A percentile compares a stretch with the other conserved stretches of the same genome.
Evolutionary conservation across 139 green algal genomes (phyloP).

Genomic region (Pseudopediastrum boryanum): DNA sequence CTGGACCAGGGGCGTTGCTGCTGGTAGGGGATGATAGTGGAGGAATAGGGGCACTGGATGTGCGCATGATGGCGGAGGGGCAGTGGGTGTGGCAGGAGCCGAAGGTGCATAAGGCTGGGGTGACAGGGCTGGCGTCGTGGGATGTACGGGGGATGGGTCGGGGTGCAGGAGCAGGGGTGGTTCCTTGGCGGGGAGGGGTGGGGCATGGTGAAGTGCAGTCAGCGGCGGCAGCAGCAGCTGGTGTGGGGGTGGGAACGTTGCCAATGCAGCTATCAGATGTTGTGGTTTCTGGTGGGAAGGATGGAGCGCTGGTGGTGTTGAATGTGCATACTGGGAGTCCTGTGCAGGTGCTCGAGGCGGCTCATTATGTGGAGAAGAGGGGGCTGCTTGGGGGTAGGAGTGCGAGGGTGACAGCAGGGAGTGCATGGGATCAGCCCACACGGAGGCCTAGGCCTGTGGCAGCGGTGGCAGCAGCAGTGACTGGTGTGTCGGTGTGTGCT

Average conservation of each 20-base stretch:
- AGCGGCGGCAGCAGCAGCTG: background rate
- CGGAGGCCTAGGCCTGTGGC: background rate
- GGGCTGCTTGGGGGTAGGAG: conserved; percentile 26
- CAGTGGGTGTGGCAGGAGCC: conserved; percentile 24
- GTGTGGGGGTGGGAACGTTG: background rate
- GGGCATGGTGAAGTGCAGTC: background rate
- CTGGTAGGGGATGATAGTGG: conserved; percentile 69
- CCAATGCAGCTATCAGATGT: conserved; percentile 23
- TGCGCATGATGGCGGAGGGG: conserved; percentile 64
- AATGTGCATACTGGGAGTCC: conserved; percentile 25
- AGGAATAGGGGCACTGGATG: conserved; percentile 59
- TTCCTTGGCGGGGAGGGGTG: background rate
- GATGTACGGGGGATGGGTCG: background rate
- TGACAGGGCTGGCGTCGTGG: background rate
- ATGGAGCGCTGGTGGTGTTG: conserved; percentile 50
- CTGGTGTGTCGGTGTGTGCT: conserved; percentile 43
- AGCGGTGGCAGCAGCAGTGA: conserved; percentile 45
- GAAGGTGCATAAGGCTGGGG: background rate
- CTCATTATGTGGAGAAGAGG: conserved; percentile 32
- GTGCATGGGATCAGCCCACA: background rate
- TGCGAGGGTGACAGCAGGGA: conserved; percentile 9
- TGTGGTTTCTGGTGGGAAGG: conserved; percentile 52
- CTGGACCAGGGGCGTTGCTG: conserved; percentile 61
- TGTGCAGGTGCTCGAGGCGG: conserved; percentile 44
- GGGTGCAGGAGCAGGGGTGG: conserved; percentile 2